phyloP scores from a whole-genome alignment of 2,329 filamentous ascomycete genomes.

The Fusarium nygamai region DNA sequence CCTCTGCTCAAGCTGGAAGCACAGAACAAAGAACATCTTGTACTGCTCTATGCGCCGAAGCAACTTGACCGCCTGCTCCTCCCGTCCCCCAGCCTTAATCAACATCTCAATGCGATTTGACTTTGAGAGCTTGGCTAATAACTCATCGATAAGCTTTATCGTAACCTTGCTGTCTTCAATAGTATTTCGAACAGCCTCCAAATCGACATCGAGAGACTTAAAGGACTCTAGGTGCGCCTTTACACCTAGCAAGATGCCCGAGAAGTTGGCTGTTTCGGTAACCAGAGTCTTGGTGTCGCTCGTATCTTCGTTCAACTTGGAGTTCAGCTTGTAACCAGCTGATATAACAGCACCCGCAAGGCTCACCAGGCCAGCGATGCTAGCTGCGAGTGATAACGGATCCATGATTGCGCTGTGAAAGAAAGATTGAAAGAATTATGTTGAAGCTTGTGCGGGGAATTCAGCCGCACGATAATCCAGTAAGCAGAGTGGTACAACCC shows the following conservation, averaged over 20 bases:
- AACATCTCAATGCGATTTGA: background rate
- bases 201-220: rapidly evolving
- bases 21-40: background rate
- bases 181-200: rapidly evolving
- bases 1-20: background rate
- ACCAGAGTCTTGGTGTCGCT: background rate
- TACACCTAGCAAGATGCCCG: rapidly evolving
- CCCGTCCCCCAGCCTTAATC: background rate
- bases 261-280: background rate
- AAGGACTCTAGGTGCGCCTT: background rate
- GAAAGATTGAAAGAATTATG: rapidly evolving
- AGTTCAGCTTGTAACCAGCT: background rate
- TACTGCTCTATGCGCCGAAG: background rate
- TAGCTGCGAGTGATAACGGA: background rate
- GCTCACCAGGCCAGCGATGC: background rate
- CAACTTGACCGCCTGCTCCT: background rate
- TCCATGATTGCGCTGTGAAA: background rate
- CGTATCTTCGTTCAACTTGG: background rate
- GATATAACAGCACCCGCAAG: background rate
- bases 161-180: background rate
- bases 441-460: background rate
- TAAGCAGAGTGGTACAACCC: background rate
- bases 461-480: background rate
- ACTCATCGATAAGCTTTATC: background rate
- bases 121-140: background rate